These are phyloP conservation scores for Kwoniella europaea DNA, from an alignment of 768 basidiomycete genomes.

Conservation along the genomic window DNA sequence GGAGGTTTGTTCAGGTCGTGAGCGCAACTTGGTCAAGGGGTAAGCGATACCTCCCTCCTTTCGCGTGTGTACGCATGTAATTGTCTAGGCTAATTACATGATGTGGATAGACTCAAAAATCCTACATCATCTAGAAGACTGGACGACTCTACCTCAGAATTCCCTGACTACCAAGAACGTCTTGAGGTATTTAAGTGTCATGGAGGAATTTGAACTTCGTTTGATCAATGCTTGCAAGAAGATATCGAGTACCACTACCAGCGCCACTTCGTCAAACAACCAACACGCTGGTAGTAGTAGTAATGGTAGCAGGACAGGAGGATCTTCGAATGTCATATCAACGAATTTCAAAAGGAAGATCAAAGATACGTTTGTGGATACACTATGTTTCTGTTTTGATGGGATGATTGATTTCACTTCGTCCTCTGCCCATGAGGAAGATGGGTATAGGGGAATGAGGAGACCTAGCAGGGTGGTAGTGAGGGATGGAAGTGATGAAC, in stretches of 20 bases:
- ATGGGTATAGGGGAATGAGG: conserved; percentile 29
- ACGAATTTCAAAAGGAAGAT: conserved; percentile 37
- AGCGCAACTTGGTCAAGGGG: conserved; percentile 81
- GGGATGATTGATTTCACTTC: conserved; percentile 30
- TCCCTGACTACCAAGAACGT: conserved; percentile 53
- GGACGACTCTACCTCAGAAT: conserved; percentile 61
- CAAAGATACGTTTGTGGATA: conserved; percentile 52
- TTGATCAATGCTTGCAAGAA: conserved; percentile 34
- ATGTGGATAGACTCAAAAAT: conserved; percentile 71
- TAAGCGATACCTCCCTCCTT: conserved; percentile 55
- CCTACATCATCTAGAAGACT: conserved; percentile 85
- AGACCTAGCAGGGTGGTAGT: conserved; percentile 19
- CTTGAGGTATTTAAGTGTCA: conserved; percentile 75
- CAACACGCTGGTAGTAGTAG: neutral
- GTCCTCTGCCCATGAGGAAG: neutral
- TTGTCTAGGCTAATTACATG: conserved; percentile 14
- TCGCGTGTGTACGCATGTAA: neutral
- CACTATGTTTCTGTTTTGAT: conserved; percentile 44
- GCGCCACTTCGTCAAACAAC: neutral
- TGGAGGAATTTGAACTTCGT: conserved; percentile 73
- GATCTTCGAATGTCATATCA: conserved; percentile 33
- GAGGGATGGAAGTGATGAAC: conserved; percentile 43
- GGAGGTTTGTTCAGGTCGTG: conserved; percentile 85
- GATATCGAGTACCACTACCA: conserved; percentile 18
- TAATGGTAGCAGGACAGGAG: conserved; percentile 22